Percentiles rank a stretch among this genome's conserved stretches.
phyloP scores from a whole-genome alignment of 2,329 filamentous ascomycete species.

The Helminthosporium solani region DNA sequence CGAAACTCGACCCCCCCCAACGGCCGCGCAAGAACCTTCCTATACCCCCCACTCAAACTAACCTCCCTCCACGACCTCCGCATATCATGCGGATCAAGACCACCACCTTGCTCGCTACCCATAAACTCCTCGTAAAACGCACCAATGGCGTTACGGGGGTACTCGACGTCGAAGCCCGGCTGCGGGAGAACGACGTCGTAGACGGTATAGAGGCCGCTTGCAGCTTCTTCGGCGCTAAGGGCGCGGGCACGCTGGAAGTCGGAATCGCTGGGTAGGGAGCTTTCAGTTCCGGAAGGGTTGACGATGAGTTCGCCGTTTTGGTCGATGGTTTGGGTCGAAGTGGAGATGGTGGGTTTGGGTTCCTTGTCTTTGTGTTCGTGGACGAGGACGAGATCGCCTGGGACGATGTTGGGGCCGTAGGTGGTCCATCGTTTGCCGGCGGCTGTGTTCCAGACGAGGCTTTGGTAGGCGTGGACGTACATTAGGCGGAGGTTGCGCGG shows the following conservation, averaged over 20 bases:
- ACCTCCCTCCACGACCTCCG: constrained; percentile 81
- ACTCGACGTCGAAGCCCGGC: constrained; percentile 88
- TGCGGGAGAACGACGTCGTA: constrained; percentile 88
- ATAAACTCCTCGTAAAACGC: constrained; percentile 85
- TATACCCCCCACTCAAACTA: constrained; percentile 84
- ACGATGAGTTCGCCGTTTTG: constrained; percentile 67
- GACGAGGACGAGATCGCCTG: constrained; percentile 80
- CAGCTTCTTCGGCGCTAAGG: constrained; percentile 74
- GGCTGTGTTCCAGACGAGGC: constrained; percentile 86
- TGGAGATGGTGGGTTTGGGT: constrained; percentile 32
- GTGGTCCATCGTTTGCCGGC: constrained; percentile 77
- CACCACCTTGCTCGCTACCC: constrained; percentile 73
- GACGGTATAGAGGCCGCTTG: constrained; percentile 73
- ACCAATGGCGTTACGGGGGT: constrained; percentile 81
- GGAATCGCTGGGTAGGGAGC: constrained; percentile 55
- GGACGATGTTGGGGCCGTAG: constrained; percentile 71
- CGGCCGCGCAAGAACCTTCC: constrained; percentile 77
- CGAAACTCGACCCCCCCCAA: constrained; percentile 64
- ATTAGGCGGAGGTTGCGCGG: constrained; percentile 82
- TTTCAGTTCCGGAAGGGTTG: constrained; percentile 59
- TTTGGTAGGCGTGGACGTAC: constrained; percentile 97
- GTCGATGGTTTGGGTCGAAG: constrained; percentile 47
- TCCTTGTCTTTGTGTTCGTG: constrained; percentile 56
- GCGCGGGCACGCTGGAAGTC: constrained; percentile 69
- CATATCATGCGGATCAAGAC: constrained; percentile 83